Evolutionary conservation across 768 basidiomycete genomes (phyloP).

Genomic region (Neoboletus magnificus): DNA sequence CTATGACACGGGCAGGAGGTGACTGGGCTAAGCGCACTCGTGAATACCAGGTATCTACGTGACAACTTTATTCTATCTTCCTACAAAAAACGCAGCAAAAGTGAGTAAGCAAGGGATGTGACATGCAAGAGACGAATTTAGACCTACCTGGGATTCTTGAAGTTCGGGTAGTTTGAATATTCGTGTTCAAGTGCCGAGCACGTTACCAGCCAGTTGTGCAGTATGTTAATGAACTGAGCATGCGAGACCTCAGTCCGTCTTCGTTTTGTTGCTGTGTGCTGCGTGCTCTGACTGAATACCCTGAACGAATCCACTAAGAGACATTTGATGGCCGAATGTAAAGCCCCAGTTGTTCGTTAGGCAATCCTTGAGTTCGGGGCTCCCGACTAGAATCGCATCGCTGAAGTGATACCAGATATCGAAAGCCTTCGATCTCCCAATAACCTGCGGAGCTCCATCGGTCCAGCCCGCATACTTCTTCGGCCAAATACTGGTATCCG

Average conservation of each 20-base stretch:
- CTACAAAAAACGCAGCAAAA: background rate
- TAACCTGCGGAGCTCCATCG: background rate
- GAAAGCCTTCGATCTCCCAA: background rate
- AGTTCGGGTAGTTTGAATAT: background rate
- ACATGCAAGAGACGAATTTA: background rate
- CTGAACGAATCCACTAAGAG: too few relatives aligned
- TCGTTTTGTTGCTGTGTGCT: too few relatives aligned
- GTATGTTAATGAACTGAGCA: background rate
- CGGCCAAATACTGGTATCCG: constrained; percentile 7
- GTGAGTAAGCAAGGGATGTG: background rate
- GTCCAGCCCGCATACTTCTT: background rate
- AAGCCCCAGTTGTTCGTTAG: too few relatives aligned
- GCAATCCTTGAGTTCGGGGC: too few relatives aligned
- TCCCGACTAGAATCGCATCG: too few relatives aligned
- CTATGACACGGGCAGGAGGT: too few relatives aligned
- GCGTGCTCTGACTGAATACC: too few relatives aligned
- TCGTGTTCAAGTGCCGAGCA: background rate
- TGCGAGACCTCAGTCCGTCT: background rate
- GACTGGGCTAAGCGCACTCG: background rate
- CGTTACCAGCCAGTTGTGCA: constrained; percentile 1
- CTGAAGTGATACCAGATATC: too few relatives aligned
- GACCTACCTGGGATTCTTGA: background rate
- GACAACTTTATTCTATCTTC: too few relatives aligned
- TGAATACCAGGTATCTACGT: background rate
- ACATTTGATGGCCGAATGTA: too few relatives aligned